A percentile compares a stretch with the other conserved stretches of the same genome.
Evolutionary conservation across 2,329 filamentous ascomycete genomes (phyloP).

Genomic region (Amauroascus niger): DNA sequence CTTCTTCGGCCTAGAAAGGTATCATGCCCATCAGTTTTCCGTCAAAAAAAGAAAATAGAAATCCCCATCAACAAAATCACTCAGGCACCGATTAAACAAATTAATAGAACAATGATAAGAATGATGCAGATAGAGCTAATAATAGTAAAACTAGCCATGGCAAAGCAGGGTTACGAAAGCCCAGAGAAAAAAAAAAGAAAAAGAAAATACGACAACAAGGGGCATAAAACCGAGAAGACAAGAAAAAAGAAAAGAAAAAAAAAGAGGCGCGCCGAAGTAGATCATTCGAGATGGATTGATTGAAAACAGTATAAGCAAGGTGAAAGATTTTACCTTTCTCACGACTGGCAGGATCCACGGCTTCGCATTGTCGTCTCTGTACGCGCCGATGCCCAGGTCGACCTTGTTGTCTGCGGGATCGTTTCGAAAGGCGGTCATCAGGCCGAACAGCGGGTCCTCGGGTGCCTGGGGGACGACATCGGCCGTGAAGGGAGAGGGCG

Average conservation of each 20-base stretch:
- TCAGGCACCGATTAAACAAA: too few species aligned
- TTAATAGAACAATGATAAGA: too few species aligned
- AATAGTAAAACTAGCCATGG: not conserved
- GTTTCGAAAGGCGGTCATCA: constrained; percentile 78
- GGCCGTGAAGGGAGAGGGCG: constrained; percentile 58
- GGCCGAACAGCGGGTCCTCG: constrained; percentile 87
- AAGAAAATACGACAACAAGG: not conserved
- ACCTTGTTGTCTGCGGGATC: constrained; percentile 73
- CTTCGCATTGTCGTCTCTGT: constrained; percentile 89
- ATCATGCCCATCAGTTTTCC: not conserved
- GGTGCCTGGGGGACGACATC: constrained; percentile 78
- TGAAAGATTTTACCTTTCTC: constrained; percentile 63
- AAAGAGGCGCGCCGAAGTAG: not conserved
- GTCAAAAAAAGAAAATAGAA: constrained; percentile 9
- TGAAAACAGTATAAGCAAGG: not conserved
- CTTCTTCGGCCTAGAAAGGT: constrained; percentile 66
- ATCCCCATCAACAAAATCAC: not conserved
- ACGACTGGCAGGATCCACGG: constrained; percentile 96
- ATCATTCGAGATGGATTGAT: not conserved
- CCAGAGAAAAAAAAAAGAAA: not conserved
- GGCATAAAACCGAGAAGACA: not conserved
- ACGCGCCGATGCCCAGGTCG: constrained; percentile 89
- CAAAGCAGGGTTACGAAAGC: not conserved
- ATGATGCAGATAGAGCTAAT: too few species aligned
- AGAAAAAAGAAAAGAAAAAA: not conserved